These are phyloP conservation scores for Lentinula sp. DNA, from an alignment of 768 basidiomycete species.

Conservation along the genomic window DNA sequence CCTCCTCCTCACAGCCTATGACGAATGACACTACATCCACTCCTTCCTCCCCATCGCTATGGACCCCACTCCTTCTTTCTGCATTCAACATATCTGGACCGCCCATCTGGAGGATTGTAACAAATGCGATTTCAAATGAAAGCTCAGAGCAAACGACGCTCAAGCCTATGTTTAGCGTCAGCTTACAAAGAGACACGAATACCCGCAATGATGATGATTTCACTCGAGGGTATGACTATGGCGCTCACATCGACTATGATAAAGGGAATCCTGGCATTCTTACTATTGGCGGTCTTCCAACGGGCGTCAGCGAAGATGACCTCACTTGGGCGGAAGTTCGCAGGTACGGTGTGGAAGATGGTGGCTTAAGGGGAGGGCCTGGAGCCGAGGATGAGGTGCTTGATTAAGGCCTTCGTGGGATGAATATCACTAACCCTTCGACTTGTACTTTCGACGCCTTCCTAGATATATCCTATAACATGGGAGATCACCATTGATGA, in stretches of 20 bases:
- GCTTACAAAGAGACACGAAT: slow-evolving; percentile 58
- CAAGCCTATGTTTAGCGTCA: slow-evolving; percentile 46
- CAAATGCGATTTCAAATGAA: slow-evolving; percentile 12
- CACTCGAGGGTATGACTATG: background rate
- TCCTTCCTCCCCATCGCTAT: background rate
- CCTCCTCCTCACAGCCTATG: background rate
- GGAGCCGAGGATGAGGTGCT: slow-evolving; percentile 56
- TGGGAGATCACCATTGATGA: slow-evolving; percentile 74
- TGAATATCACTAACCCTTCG: no score
- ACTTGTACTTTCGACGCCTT: slow-evolving; percentile 8
- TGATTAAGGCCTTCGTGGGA: slow-evolving; percentile 9
- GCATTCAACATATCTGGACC: slow-evolving; percentile 39
- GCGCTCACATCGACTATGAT: slow-evolving; percentile 24
- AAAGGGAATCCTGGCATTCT: slow-evolving; percentile 63
- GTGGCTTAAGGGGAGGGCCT: slow-evolving; percentile 48
- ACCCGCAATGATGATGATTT: background rate
- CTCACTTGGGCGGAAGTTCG: slow-evolving; percentile 67
- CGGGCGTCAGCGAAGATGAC: slow-evolving; percentile 34
- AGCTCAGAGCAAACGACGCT: slow-evolving; percentile 17
- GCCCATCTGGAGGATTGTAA: slow-evolving; percentile 16
- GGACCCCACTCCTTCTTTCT: slow-evolving; percentile 27
- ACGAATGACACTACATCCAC: background rate
- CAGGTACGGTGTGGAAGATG: slow-evolving; percentile 41
- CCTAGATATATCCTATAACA: slow-evolving; percentile 51
- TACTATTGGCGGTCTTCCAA: slow-evolving; percentile 61